Conservation (phyloP, 345 rosid species). For the Bretschneidera sinensis region DNA sequence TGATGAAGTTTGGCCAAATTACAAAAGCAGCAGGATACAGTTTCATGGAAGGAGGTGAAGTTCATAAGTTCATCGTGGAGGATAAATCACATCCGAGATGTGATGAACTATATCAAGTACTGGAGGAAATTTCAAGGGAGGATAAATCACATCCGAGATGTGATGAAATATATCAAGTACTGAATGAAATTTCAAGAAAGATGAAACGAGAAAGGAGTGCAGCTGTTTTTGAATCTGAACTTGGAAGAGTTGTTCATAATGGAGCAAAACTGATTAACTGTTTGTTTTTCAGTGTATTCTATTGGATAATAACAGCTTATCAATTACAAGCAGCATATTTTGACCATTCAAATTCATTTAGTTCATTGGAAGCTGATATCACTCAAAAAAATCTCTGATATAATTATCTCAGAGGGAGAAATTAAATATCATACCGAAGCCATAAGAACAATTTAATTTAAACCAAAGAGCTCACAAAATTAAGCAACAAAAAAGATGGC, state of each 20-base stretch:
- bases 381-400: too few species aligned
- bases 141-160: slow-evolving; percentile 52
- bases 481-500: not conserved
- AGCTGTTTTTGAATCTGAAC: slow-evolving; percentile 26
- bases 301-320: too few species aligned
- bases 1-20: slow-evolving; percentile 54
- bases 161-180: slow-evolving; percentile 41
- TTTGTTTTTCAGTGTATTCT: not conserved
- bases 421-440: too few species aligned
- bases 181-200: slow-evolving; percentile 31
- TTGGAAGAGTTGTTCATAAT: slow-evolving; percentile 23
- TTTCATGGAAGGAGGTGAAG: slow-evolving; percentile 50
- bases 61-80: slow-evolving; percentile 64
- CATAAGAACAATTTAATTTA: too few species aligned
- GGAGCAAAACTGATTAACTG: slow-evolving; percentile 15
- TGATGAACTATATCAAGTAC: too few species aligned
- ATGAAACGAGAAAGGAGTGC: slow-evolving; percentile 34
- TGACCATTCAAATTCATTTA: too few species aligned
- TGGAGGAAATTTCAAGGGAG: too few species aligned
- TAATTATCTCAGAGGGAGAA: too few species aligned
- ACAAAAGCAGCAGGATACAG: slow-evolving; percentile 75
- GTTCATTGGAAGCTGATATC: too few species aligned
- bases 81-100: too few species aligned
- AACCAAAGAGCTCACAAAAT: too few species aligned
- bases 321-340: too few species aligned